A percentile compares a stretch with the other conserved stretches of the same genome.
Conservation (phyloP, 805 yeast species). For the Candida boleticola region DNA sequence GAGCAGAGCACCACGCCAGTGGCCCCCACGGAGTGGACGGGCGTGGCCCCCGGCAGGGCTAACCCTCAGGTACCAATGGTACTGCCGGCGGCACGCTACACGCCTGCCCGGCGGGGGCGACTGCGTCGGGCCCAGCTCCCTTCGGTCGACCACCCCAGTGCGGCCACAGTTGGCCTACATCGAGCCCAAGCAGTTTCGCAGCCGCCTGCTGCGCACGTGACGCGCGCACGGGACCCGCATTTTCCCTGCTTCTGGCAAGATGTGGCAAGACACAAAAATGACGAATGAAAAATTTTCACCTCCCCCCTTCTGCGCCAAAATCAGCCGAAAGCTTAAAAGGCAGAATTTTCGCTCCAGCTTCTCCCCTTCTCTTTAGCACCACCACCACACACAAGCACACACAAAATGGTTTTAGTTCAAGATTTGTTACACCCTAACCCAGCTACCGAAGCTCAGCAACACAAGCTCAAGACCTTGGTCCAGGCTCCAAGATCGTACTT, state of each 20-base stretch:
- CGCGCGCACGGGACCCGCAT: no score
- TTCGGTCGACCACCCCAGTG: no score
- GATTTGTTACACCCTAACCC: slow-evolving; percentile 42
- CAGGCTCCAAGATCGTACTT: slow-evolving; percentile 42
- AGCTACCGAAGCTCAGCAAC: slow-evolving; percentile 35
- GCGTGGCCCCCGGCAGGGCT: no score
- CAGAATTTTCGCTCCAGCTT: not conserved
- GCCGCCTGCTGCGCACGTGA: no score
- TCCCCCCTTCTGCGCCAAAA: not conserved
- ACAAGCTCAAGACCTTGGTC: slow-evolving; percentile 40
- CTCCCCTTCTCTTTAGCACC: not conserved
- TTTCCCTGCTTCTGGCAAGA: not conserved
- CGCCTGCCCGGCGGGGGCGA: no score
- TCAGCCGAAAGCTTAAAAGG: not conserved
- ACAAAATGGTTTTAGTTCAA: slow-evolving; percentile 38
- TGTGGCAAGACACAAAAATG: slow-evolving; percentile 7
- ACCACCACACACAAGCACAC: not conserved
- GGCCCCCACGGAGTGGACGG: no score
- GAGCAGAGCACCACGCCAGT: no score
- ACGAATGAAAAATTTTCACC: slow-evolving; percentile 1
- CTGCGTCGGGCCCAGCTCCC: no score
- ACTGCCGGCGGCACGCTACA: no score
- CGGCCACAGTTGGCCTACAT: no score
- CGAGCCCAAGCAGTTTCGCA: no score
- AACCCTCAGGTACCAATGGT: no score